Percentiles rank a stretch among this genome's conserved stretches.
These are phyloP conservation scores for Barnettozyma siamensis DNA, from an alignment of 805 yeast genomes.

Conservation along the genomic window DNA sequence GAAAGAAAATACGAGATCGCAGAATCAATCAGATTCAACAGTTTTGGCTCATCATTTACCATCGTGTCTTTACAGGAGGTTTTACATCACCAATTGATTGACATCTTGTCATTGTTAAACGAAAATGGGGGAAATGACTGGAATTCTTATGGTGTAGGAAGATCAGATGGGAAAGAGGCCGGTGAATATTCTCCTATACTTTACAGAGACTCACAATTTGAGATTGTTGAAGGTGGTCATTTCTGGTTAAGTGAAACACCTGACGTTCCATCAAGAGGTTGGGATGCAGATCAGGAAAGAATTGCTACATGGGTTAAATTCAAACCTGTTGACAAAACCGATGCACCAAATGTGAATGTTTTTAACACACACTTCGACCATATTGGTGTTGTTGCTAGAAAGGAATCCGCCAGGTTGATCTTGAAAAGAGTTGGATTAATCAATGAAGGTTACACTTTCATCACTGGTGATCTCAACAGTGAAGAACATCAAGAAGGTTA, in stretches of 20 bases:
- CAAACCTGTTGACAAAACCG: slow-evolving; percentile 14
- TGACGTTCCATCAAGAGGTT: slow-evolving; percentile 43
- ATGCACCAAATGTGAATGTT: slow-evolving; percentile 19
- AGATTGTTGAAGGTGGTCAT: slow-evolving; percentile 35
- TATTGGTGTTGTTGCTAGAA: slow-evolving; percentile 39
- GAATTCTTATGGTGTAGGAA: slow-evolving; percentile 44
- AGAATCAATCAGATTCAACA: slow-evolving; percentile 36
- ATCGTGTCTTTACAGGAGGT: slow-evolving; percentile 47
- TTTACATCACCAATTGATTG: slow-evolving; percentile 39
- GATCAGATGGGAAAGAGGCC: slow-evolving; percentile 43
- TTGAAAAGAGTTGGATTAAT: slow-evolving; percentile 30
- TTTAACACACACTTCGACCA: slow-evolving; percentile 51
- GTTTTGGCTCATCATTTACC: slow-evolving; percentile 25
- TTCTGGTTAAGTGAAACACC: slow-evolving; percentile 54
- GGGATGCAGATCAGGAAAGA: slow-evolving; percentile 42
- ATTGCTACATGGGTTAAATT: slow-evolving; percentile 33
- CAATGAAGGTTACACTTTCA: slow-evolving; percentile 34
- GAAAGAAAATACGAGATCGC: slow-evolving; percentile 34
- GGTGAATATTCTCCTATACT: slow-evolving; percentile 51
- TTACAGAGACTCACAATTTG: slow-evolving; percentile 34
- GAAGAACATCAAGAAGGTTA: slow-evolving; percentile 38
- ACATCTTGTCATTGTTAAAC: slow-evolving; percentile 31
- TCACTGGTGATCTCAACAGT: slow-evolving; percentile 57
- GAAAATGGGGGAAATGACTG: slow-evolving; percentile 28
- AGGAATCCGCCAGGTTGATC: slow-evolving; percentile 39